phyloP scores from a whole-genome alignment of 306 rosid species.

The Glycine soja region DNA sequence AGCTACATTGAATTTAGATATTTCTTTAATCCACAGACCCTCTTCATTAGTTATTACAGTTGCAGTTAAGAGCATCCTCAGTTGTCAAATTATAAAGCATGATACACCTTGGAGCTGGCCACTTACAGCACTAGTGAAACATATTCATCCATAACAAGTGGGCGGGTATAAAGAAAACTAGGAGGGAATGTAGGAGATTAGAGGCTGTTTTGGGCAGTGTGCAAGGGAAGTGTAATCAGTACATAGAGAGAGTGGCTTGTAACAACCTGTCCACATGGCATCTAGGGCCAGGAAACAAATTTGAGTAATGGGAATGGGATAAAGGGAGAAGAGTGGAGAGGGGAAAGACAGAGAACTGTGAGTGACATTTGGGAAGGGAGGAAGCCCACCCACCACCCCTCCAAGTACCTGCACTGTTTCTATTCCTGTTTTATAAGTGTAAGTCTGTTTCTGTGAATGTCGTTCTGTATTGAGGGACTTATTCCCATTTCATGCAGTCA shows the following conservation, averaged over 20 bases:
- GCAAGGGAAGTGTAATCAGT: too few species aligned
- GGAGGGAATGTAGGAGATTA: neutral
- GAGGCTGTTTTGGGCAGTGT: neutral
- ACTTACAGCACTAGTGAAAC: conserved; percentile 2
- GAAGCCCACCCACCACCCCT: neutral
- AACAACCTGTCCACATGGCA: neutral
- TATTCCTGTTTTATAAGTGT: neutral
- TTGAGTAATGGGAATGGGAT: neutral
- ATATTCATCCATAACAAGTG: neutral
- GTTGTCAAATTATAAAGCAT: too few species aligned
- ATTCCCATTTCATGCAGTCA: neutral
- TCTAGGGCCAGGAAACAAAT: neutral
- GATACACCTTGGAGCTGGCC: too few species aligned
- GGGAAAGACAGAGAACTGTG: neutral
- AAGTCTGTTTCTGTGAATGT: neutral
- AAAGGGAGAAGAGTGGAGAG: conserved; percentile 2
- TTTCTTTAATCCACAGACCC: too few species aligned
- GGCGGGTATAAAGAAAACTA: conserved; percentile 6
- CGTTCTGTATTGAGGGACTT: neutral
- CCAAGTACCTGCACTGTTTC: neutral
- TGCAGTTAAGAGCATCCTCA: too few species aligned
- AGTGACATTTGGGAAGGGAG: neutral
- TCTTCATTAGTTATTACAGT: too few species aligned
- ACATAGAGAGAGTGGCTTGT: neutral
- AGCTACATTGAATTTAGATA: too few species aligned